Percentiles rank a stretch among this genome's conserved stretches.
Evolutionary conservation across 75 land plant genomes (phyloP).

Genomic region (Cryptomeria japonica): DNA sequence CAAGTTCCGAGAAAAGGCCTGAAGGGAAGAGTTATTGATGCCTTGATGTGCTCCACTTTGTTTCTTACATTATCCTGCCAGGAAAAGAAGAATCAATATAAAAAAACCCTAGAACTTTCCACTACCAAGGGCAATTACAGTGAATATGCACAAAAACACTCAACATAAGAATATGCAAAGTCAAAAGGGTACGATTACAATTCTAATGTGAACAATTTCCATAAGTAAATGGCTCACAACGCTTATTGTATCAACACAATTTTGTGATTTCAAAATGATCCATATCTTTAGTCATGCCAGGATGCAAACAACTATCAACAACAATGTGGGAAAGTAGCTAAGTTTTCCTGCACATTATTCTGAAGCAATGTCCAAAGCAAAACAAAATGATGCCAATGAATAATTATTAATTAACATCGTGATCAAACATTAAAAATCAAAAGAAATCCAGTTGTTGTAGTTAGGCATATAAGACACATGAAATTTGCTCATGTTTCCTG

Average conservation of each 20-base stretch:
- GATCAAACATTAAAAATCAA: background rate
- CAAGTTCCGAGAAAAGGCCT: constrained; percentile 27
- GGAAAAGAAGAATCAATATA: constrained; percentile 2
- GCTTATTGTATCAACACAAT: background rate
- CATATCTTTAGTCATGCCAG: background rate
- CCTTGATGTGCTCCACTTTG: constrained; percentile 60
- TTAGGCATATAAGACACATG: background rate
- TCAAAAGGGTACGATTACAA: background rate
- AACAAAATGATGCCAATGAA: background rate
- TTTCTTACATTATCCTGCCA: constrained; percentile 27
- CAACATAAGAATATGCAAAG: background rate
- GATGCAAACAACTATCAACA: background rate
- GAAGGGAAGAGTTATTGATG: constrained; percentile 59
- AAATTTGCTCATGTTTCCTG: background rate
- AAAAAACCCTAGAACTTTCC: background rate
- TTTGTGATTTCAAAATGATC: background rate
- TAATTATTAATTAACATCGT: background rate
- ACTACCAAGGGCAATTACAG: background rate
- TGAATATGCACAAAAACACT: background rate
- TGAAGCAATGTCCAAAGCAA: background rate
- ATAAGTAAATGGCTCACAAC: background rate
- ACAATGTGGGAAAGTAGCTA: background rate
- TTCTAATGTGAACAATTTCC: background rate
- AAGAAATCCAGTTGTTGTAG: background rate
- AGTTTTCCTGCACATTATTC: background rate